These are phyloP conservation scores for Nannizziopsis barbatae DNA, from an alignment of 2,329 filamentous ascomycete genomes.

Conservation along the genomic window DNA sequence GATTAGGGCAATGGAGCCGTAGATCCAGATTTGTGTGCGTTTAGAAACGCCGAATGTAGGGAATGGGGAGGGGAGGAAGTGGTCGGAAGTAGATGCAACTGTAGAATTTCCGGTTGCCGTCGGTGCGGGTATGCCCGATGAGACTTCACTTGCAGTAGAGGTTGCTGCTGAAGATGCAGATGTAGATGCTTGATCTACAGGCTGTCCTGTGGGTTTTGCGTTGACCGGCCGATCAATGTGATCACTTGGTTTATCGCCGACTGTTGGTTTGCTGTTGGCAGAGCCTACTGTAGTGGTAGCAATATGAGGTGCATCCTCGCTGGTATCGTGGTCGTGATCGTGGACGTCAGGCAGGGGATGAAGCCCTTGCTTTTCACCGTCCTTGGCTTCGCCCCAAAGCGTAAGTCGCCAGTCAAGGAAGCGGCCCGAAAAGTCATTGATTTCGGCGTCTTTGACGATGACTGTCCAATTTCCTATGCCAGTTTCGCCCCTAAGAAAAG, in stretches of 20 bases:
- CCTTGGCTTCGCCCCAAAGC: conserved; percentile 81
- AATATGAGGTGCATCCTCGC: conserved; percentile 46
- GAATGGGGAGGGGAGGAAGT: conserved; percentile 69
- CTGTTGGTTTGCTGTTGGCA: conserved; percentile 37
- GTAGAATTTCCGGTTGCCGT: conserved; percentile 15
- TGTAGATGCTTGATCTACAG: conserved; percentile 21
- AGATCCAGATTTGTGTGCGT: conserved; percentile 87
- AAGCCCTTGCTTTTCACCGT: conserved; percentile 58
- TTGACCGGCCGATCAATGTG: conserved; percentile 56
- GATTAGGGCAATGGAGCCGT: conserved; percentile 73
- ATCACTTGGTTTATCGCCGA: conserved; percentile 45
- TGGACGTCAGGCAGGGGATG: conserved; percentile 72
- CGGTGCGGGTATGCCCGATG: conserved; percentile 25
- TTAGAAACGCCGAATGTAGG: conserved; percentile 83
- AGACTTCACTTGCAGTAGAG: conserved; percentile 4
- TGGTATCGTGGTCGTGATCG: conserved; percentile 72
- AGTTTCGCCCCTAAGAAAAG: conserved; percentile 59
- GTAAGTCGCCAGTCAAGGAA: conserved; percentile 90
- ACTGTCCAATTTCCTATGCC: conserved; percentile 86
- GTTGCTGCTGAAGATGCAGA: conserved; percentile 19
- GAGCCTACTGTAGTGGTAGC: conserved; percentile 51
- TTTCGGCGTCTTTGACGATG: conserved; percentile 69
- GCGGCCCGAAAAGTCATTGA: conserved; percentile 64
- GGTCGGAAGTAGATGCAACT: conserved; percentile 22
- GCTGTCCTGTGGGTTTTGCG: conserved; percentile 40